Conservation (phyloP, 106 monocot genomes). For the Iris macrosiphon region DNA sequence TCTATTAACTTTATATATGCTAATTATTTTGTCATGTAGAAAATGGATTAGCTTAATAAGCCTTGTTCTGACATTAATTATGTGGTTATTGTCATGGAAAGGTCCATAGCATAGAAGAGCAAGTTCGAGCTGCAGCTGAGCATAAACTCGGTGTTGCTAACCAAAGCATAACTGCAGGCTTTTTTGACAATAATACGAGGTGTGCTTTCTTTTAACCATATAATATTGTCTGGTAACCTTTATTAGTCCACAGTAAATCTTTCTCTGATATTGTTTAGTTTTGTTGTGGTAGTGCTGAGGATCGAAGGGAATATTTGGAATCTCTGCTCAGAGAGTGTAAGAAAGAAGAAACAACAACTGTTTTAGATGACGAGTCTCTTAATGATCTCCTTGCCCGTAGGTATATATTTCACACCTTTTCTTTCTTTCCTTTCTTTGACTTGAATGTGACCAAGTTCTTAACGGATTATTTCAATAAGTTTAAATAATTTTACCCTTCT, state of each 20-base stretch:
- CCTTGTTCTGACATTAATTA: too few relatives aligned
- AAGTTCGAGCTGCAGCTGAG: slow-evolving; percentile 98
- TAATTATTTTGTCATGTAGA: too few relatives aligned
- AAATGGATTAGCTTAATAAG: too few relatives aligned
- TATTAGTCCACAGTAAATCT: background rate
- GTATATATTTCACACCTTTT: slow-evolving; percentile 19
- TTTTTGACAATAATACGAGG: slow-evolving; percentile 99
- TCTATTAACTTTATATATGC: too few relatives aligned
- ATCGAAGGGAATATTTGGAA: slow-evolving; percentile 98
- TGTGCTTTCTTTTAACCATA: slow-evolving; percentile 10
- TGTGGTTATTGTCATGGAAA: slow-evolving; percentile 17
- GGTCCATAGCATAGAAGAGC: slow-evolving; percentile 94
- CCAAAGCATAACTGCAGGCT: slow-evolving; percentile 99
- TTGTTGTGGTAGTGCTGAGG: slow-evolving; percentile 76
- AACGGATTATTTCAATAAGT: too few relatives aligned
- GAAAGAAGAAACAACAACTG: slow-evolving; percentile 96
- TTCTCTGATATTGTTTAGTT: slow-evolving; percentile 3
- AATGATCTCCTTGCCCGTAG: slow-evolving; percentile 94
- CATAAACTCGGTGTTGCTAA: slow-evolving; percentile 99
- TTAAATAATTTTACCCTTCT: too few relatives aligned
- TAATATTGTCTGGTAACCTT: too few relatives aligned
- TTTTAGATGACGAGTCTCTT: slow-evolving; percentile 96
- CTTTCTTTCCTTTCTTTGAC: background rate
- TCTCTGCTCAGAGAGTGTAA: slow-evolving; percentile 93
- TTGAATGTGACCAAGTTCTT: too few relatives aligned